Base-by-base conservation (phyloP, 305 asterid species). In the Galium porrigens region DNA sequence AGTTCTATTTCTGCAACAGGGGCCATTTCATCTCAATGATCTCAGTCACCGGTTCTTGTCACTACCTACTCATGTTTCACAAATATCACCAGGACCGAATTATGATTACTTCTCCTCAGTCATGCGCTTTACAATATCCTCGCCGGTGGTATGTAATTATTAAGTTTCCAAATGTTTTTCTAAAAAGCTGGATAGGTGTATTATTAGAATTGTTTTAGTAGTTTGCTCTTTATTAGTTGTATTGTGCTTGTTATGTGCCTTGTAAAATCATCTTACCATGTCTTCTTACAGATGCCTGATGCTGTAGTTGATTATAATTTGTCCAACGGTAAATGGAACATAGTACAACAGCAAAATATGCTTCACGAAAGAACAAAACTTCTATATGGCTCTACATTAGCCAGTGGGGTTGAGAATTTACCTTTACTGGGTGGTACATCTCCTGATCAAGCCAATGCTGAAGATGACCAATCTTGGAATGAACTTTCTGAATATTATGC, bases 291-390 rank as follows among this genome's bases (percentile, higher is more conserved):
- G 97, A 92, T 92, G 97, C 97, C 99, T 3, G 99, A 87, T 83
- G 96, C 99, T 27, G 82, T 86, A 30, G 95, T 90, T 61, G 96
- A 92, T 75, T 92, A 92, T 73, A 87, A 87, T 77, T 71, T 92
- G 74, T 72, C 81, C 66, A 84, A 79, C 49, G 94, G 95, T 67
- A 80, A 80, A 75, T 87, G 89, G 90, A 83, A 80, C 48, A 83
- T 84, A 62, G 84, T 87, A 54, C 96, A 92, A 70, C 99, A 89
- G 77, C 94, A 89, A 68, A 87, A 87, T 76, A 58, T 92, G 81
- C 87, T 84, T 66, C 81, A 83, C 33, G 99, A 92, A 83, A 82
- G 95, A 78, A 87, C 95, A 20, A 78, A 84, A 49, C 74, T 84
- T 74, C 62, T 89, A 67, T 92, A 92, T 66, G 97, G 99, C 42